Base-by-base conservation (phyloP, 2,329 filamentous ascomycete genomes). In the Xylaria sp. region DNA sequence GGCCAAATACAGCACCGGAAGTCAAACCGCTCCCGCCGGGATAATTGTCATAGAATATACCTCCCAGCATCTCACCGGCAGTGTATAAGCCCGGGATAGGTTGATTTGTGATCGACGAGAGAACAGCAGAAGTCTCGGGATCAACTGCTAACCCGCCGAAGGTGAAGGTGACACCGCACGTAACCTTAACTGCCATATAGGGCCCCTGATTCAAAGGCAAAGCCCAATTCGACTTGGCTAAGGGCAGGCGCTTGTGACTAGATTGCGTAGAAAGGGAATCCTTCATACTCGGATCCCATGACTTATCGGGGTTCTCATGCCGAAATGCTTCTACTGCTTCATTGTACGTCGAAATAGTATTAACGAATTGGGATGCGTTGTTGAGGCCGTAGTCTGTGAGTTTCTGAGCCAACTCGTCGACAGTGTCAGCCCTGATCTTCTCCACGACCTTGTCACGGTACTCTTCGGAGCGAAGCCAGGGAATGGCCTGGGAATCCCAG, bases 211-310 rank as follows among this genome's bases (percentile, higher is more conserved):
- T 55, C 28, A 55, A 55, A 33, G 52, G 52, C 28, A 55, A 36
- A 36, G 52, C 52, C 52, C 52, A 55, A 15, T 55, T 55, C 9
- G 52, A 55, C 28, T 55, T 55, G 52, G 52, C 28, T 36, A 55
- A 23, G 3, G 52, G 28, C 7, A 55, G 28, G 8, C 52, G 28
- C 33, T 55, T 55, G 31, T 36, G 52, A 33, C 25, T n/a, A 20
- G 52, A 55, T 15, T 55, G 52, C 18, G 52, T 55, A 20, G 52
- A 55, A 36, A 55, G 52, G 10, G 13, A 33, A n/a, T 55, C 52
- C 18, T 55, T 55, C 6, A 55, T 18, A 8, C 52, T 55, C 12
- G 52, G 52, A 20, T 55, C 52, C 52, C 52, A 55, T n/a, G 18
- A 4, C 15, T 36, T 55, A 18, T 36, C 52, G 52, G 52, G 52